These are phyloP conservation scores for Fusarium protoensiforme DNA, from an alignment of 2,329 filamentous ascomycete species.

Conservation along the genomic window DNA sequence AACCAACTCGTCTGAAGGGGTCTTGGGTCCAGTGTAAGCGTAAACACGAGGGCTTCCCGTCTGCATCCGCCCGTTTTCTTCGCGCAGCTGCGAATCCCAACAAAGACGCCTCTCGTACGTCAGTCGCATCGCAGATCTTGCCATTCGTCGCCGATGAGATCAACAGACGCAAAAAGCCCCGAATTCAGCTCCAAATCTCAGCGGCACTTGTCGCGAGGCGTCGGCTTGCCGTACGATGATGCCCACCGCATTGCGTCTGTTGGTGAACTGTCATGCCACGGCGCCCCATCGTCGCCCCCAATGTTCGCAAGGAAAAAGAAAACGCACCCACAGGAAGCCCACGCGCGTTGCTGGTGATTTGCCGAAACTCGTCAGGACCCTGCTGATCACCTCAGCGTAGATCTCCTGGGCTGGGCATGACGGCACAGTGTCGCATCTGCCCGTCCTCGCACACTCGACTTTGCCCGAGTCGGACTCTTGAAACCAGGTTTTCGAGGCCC, in stretches of 20 bases:
- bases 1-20: slow-evolving; percentile 3
- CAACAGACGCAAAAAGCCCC: slow-evolving; percentile 11
- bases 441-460: slow-evolving; percentile 3
- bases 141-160: not conserved
- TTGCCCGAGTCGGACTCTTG: slow-evolving; percentile 15
- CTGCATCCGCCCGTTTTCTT: slow-evolving; percentile 22
- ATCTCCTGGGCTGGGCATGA: slow-evolving; percentile 19
- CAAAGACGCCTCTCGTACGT: slow-evolving; percentile 25
- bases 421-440: slow-evolving; percentile 13
- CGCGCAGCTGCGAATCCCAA: slow-evolving; percentile 19
- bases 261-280: slow-evolving; percentile 19
- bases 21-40: not conserved
- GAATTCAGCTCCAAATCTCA: not conserved
- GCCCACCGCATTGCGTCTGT: slow-evolving; percentile 9
- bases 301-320: slow-evolving; percentile 8
- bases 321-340: slow-evolving; percentile 1
- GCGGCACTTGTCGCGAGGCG: slow-evolving; percentile 14
- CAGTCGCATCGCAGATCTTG: slow-evolving; percentile 33
- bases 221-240: slow-evolving; percentile 11
- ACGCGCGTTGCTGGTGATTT: slow-evolving; percentile 22
- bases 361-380: slow-evolving; percentile 26
- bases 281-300: slow-evolving; percentile 8
- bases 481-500: slow-evolving; percentile 33
- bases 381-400: slow-evolving; percentile 36
- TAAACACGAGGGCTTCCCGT: not conserved